Evolutionary conservation across 352 stramenopile species (phyloP).

Genomic region (Phytophthora hibernalis): DNA sequence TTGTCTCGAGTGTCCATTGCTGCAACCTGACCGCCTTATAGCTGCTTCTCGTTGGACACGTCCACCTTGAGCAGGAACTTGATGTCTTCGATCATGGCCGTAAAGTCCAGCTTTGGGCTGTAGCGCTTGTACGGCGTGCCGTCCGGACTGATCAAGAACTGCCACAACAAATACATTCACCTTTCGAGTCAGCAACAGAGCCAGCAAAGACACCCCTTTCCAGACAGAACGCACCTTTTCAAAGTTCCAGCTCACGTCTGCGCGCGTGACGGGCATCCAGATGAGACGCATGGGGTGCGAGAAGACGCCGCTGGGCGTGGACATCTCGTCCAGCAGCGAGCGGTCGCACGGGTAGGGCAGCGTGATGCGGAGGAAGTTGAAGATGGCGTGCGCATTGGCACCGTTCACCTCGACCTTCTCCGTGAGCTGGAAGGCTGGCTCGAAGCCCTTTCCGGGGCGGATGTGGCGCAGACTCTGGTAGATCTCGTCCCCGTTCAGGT

Average conservation of each 20-base stretch:
- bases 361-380: conserved; percentile 80
- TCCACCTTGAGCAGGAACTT: conserved; percentile 64
- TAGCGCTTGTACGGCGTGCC: conserved; percentile 83
- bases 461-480: conserved; percentile 78
- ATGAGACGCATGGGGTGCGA: conserved; percentile 86
- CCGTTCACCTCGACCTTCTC: conserved; percentile 87
- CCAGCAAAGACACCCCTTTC: neutral
- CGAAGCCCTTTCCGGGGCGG: conserved; percentile 74
- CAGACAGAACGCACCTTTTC: conserved; percentile 58
- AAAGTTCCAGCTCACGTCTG: conserved; percentile 87
- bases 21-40: conserved; percentile 26
- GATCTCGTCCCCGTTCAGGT: conserved; percentile 83
- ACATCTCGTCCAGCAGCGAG: conserved; percentile 85
- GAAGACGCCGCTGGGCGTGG: conserved; percentile 75
- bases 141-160: conserved; percentile 83
- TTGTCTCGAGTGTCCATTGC: conserved; percentile 1
- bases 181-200: neutral
- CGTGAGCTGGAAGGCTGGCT: conserved; percentile 72
- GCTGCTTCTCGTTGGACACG: conserved; percentile 42
- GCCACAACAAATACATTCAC: neutral
- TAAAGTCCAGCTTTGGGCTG: conserved; percentile 78
- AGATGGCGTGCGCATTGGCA: conserved; percentile 78
- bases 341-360: conserved; percentile 76
- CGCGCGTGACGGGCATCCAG: conserved; percentile 84
- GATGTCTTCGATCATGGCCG: conserved; percentile 71